Base-by-base conservation (phyloP, 192 early-diverging fungal species). In the Backusella psychrophila region DNA sequence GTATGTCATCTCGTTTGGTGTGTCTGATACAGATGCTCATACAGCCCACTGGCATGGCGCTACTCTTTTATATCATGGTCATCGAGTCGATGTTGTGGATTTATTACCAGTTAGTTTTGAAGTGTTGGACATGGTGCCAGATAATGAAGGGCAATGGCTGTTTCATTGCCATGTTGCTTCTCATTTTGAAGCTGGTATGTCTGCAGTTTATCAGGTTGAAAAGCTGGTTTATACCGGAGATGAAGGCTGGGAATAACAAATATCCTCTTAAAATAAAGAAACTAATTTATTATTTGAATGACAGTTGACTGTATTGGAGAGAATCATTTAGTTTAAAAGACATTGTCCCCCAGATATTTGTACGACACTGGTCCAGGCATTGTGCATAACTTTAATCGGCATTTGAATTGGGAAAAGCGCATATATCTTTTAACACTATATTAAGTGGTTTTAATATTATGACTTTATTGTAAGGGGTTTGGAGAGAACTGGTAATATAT, bases 101-200 rank as follows among this genome's bases (percentile, higher is more conserved):
- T 70, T 85, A 39, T 59, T 77, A 19, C 78, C 83, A 0, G 71
- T 76, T 17, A 73, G 74, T 39, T 84, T 84, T 69, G 77, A 80
- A 36, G 72, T 76, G 33, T 49, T 78, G 11, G 83, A 85, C 11
- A 80, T 85, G 83, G 52, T 77, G n/a, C 81, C 81, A 14, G 83
- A 86, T 53, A 82, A 84, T 72, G 73, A 78, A 69, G 85, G 85
- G 0, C 76, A 79, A 26, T 86, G 85, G 85, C 19, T 86, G 15
- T 76, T 86, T 35, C 85, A 86, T 67, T 85, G 85, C 34, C 85
- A 85, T 67, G 85, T 86, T 12, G 63, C 69, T 19, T 69, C 52
- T 59, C 85, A 86, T 53, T 78, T 86, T 63, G 65, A 77, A 29
- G 81, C 75, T 26, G 85, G 85, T 8, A 86, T 86, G 85, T 75